A percentile compares a stretch with the other conserved stretches of the same genome.
Evolutionary conservation across 2,329 filamentous ascomycete genomes (phyloP).

Genomic region (Fusarium marasasianum): DNA sequence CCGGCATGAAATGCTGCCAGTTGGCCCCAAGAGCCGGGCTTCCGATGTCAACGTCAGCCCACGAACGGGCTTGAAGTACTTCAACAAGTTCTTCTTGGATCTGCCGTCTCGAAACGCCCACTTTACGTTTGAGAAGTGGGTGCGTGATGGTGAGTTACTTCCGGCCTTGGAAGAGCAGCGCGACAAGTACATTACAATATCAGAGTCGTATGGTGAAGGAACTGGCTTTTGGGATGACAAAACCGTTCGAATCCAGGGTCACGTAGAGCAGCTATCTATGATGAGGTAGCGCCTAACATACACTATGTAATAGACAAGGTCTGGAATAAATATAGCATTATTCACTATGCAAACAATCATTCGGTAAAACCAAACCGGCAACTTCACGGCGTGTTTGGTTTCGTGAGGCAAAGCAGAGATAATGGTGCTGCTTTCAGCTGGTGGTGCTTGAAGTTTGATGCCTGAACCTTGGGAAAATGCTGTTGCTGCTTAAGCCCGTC

Average conservation of each 20-base stretch:
- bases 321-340: accelerated
- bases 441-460: background rate
- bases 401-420: accelerated
- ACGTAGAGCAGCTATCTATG: background rate
- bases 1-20: background rate
- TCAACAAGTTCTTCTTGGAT: background rate
- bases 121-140: background rate
- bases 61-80: background rate
- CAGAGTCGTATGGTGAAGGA: background rate
- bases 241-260: background rate
- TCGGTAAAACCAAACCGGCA: background rate
- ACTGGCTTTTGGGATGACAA: background rate
- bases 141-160: background rate
- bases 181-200: background rate
- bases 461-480: background rate
- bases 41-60: background rate
- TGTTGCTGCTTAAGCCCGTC: background rate
- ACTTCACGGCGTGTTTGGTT: accelerated
- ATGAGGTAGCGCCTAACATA: background rate
- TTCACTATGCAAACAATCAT: background rate
- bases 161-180: background rate
- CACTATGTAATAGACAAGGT: accelerated
- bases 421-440: background rate
- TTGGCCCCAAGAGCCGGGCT: background rate
- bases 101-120: background rate